Base-by-base conservation (phyloP, 805 yeast species). In the Debaryomyces castellii region DNA sequence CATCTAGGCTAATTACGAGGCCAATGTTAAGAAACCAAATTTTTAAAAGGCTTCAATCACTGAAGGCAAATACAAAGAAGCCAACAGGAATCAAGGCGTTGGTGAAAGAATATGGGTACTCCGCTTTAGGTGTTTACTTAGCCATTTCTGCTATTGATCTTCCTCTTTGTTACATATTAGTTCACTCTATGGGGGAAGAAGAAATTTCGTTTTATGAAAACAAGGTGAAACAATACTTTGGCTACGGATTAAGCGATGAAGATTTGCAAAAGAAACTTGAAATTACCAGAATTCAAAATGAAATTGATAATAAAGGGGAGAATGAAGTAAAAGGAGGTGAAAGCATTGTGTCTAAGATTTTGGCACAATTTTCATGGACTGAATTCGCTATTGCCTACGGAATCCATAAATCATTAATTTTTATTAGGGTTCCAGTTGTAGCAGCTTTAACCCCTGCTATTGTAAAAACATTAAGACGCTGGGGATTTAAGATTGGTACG, bases 301-400 rank as follows among this genome's bases (percentile, higher is more conserved):
- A 55, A 37, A 32, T 52, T 7, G 51, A 43, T 16, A 59, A 61
- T 24, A 63, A 56, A 23, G 57, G 55, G 14, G 39, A 52, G 8
- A 51, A 52, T n/a, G 30, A 37, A n/a, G 8, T 10, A 2, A 11
- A 6, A 8, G 23, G 10, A 23, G 32, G 27, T 7, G 9, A 44
- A 12, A 45, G 42, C 46, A 8, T 23, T 37, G 17, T 32, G 49
- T 23, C 41, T 35, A n/a, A 45, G 40, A 22, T 68, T 28, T 50
- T 61, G 24, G 53, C 68, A 21, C 73, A 69, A 54, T 72, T 45
- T 62, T 89, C 59, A 61, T 72, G 88, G 76, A 86, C 97, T 0
- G 97, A 92, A 64, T 81, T 89, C 54, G 83, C 87, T 10, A 78
- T 94, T 43, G 98, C 98, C 0, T 94, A 94, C 62, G 96, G 96